Percentiles rank a stretch among this genome's conserved stretches.
Conservation (phyloP, 2,329 filamentous ascomycete genomes). For the Penicillium griseofulvum region DNA sequence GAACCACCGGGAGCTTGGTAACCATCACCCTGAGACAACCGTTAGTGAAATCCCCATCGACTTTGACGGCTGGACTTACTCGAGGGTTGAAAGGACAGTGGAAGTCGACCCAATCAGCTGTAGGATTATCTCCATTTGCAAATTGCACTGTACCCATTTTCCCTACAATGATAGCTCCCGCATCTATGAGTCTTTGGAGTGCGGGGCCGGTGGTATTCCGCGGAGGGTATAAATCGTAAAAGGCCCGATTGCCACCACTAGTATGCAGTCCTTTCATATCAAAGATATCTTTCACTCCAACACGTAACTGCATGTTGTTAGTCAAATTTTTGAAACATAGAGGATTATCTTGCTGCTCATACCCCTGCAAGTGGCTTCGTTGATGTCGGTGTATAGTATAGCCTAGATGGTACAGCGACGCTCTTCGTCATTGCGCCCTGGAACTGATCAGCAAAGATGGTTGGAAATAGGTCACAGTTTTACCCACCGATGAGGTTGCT, state of each 20-base stretch:
- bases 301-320: constrained; percentile 32
- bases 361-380: constrained; percentile 61
- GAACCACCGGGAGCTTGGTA: constrained; percentile 29
- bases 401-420: constrained; percentile 57
- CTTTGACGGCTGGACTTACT: not conserved
- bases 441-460: not conserved
- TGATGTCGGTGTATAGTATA: constrained; percentile 55
- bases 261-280: constrained; percentile 58
- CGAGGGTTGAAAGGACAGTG: constrained; percentile 41
- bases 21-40: constrained; percentile 26
- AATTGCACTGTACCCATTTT: constrained; percentile 38
- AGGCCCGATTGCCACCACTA: constrained; percentile 58
- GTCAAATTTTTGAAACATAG: not conserved
- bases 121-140: constrained; percentile 31
- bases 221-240: constrained; percentile 52
- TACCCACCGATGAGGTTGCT: constrained; percentile 10
- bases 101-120: constrained; percentile 36
- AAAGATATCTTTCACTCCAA: constrained; percentile 64
- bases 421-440: constrained; percentile 34
- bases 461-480: not conserved
- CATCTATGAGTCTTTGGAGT: constrained; percentile 57
- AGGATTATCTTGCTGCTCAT: not conserved
- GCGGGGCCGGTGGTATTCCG: constrained; percentile 49
- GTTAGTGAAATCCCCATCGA: not conserved
- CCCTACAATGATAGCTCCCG: constrained; percentile 53